These are phyloP conservation scores for Fusarium sp. DNA, from an alignment of 2,329 filamentous ascomycete species.

Conservation along the genomic window DNA sequence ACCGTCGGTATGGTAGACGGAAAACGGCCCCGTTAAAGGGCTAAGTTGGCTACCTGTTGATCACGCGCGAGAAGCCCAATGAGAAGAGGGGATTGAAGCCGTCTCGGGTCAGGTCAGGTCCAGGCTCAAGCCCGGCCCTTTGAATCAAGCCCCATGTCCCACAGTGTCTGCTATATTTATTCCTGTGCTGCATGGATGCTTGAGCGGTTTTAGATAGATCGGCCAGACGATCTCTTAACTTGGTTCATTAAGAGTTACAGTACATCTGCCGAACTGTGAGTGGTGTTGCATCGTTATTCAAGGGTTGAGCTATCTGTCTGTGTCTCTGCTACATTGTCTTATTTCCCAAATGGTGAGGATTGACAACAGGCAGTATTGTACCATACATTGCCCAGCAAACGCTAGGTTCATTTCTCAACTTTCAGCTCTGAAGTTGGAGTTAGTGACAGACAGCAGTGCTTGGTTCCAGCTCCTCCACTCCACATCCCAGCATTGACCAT, in stretches of 20 bases:
- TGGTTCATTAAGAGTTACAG: too few species aligned
- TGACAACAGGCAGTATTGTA: neutral
- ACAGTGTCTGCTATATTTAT: neutral
- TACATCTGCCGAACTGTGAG: too few species aligned
- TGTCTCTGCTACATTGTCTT: slow-evolving; percentile 4
- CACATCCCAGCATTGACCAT: slow-evolving; percentile 34
- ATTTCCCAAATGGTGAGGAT: too few species aligned
- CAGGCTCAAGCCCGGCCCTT: neutral
- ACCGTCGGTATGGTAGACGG: too few species aligned
- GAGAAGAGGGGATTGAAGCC: slow-evolving; percentile 3
- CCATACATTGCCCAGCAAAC: slow-evolving; percentile 1
- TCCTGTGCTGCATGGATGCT: neutral
- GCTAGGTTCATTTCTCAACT: neutral
- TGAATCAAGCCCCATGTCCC: neutral
- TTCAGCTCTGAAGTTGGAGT: slow-evolving; percentile 12
- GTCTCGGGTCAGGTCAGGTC: neutral
- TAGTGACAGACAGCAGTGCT: slow-evolving; percentile 11
- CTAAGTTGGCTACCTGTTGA: neutral
- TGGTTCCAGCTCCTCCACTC: slow-evolving; percentile 20
- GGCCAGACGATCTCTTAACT: too few species aligned
- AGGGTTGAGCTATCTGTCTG: neutral
- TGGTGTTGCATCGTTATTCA: too few species aligned
- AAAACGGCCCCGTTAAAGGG: neutral
- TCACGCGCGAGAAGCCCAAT: slow-evolving; percentile 11
- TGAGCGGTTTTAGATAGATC: too few species aligned